Evolutionary conservation across 2,329 filamentous ascomycete genomes (phyloP), one percentile per base, ranked within the genome.

Genomic region (Diaporthe sp.): DNA sequence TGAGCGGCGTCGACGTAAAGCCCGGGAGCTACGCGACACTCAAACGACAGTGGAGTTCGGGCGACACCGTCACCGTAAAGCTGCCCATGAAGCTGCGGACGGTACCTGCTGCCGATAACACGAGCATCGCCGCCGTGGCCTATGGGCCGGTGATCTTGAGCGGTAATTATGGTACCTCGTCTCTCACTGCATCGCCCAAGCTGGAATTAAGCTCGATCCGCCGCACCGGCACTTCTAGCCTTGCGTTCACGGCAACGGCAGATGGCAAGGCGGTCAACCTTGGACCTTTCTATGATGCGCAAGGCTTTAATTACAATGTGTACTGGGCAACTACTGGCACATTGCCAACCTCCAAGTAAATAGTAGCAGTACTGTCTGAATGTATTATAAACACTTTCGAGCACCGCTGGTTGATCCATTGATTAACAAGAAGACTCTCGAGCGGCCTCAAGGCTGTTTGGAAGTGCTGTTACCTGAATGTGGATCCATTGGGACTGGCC

Each of bases 81-180:
- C 78, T 89, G 3, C 87, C 86, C 0, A 88, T 88, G 86, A 79
- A 78, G 19, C 78, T 89, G 0, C 82, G 83, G 7, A 82, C 82
- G 0, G 77, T 89, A 1, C 74, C 83, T 0, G 85, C 88, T n/a
- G 88, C 89, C 72, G 87, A 89, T 71, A 82, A 88, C 42, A 60
- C 78, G 4, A 79, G 67, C 4, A 73, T 88, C 2, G 86, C 84
- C 3, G 87, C 87, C 0, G 19, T 67, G 4, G 61, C 61, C 13
- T 67, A 52, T 22, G 61, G 61, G 2, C 61, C 61, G 1, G 61
- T 28, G 4, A 33, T 67, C 6, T 30, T 67, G 45, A 67, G 61
- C 28, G 61, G 61, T 4, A 52, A 52, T 15, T 67, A 67, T 52
- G 61, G 61, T 9, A 67, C 13, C 45, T 25, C 61, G 3, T 12